Evolutionary conservation across 495 filamentous ascomycete genomes (phyloP).

Genomic region (Trichoderma virens): DNA sequence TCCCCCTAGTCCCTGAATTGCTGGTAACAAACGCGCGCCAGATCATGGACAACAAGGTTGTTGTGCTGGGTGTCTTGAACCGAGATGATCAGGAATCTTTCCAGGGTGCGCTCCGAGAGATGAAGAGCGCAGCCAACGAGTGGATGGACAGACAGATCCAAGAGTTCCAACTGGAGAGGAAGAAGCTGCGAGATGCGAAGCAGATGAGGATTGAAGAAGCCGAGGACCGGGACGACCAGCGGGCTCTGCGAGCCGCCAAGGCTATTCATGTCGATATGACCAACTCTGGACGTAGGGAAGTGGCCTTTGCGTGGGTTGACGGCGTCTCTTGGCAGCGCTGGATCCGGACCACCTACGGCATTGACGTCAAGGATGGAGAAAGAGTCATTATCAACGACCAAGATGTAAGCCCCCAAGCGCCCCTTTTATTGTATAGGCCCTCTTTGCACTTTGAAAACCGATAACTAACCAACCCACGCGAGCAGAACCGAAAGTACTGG

Average conservation of each 20-base stretch:
- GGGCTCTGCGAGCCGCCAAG: constrained; percentile 81
- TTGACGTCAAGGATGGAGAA: constrained; percentile 77
- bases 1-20: constrained; percentile 94
- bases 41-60: constrained; percentile 88
- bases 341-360: constrained; percentile 88
- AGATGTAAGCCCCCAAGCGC: constrained; percentile 59
- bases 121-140: constrained; percentile 90
- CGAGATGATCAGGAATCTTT: constrained; percentile 76
- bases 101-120: constrained; percentile 67
- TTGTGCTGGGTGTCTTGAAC: constrained; percentile 84
- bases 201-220: constrained; percentile 93
- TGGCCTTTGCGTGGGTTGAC: constrained; percentile 97
- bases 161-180: constrained; percentile 79
- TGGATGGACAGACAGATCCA: constrained; percentile 97
- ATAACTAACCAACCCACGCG: constrained; percentile 1
- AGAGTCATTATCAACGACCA: constrained; percentile 95
- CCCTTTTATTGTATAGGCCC: background rate
- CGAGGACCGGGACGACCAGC: constrained; percentile 85
- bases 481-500: constrained; percentile 87
- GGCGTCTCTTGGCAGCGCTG: constrained; percentile 96
- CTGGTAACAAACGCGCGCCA: constrained; percentile 84
- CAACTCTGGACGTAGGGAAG: constrained; percentile 76
- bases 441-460: background rate
- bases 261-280: constrained; percentile 85
- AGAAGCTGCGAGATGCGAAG: constrained; percentile 89